These are phyloP conservation scores for Dissophora ornata DNA, from an alignment of 192 early-diverging fungal genomes.

Conservation along the genomic window DNA sequence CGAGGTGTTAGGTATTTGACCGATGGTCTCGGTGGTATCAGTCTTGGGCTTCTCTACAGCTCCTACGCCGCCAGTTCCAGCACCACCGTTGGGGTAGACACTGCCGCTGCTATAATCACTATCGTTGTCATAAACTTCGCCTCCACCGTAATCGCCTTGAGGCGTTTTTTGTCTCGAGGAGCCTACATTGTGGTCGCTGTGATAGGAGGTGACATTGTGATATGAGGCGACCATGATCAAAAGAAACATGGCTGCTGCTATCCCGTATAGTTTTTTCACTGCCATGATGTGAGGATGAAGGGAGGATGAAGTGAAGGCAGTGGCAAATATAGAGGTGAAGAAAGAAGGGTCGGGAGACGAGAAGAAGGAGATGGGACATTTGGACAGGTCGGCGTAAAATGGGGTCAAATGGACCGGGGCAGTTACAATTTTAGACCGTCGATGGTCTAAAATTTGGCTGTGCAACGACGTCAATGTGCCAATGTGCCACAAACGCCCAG, in stretches of 20 bases:
- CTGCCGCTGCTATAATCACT: neutral
- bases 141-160: neutral
- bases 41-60: no score
- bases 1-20: constrained; percentile 35
- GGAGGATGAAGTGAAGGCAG: neutral
- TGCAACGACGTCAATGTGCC: no score
- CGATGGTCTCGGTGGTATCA: neutral
- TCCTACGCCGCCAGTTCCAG: no score
- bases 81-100: neutral
- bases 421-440: no score
- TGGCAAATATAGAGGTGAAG: neutral
- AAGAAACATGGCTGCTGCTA: constrained; percentile 33
- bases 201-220: constrained; percentile 44
- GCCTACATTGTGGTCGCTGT: neutral
- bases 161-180: neutral
- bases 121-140: constrained; percentile 12
- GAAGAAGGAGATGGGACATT: neutral
- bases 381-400: no score
- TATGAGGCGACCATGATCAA: constrained; percentile 36
- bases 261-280: constrained; percentile 33
- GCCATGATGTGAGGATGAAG: constrained; percentile 21
- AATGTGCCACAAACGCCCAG: no score
- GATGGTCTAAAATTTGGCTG: no score
- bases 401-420: no score
- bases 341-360: neutral